Evolutionary conservation across 2,329 filamentous ascomycete genomes (phyloP), one percentile per base, ranked within the genome.

Genomic region (Aspergillus pseudonomiae): DNA sequence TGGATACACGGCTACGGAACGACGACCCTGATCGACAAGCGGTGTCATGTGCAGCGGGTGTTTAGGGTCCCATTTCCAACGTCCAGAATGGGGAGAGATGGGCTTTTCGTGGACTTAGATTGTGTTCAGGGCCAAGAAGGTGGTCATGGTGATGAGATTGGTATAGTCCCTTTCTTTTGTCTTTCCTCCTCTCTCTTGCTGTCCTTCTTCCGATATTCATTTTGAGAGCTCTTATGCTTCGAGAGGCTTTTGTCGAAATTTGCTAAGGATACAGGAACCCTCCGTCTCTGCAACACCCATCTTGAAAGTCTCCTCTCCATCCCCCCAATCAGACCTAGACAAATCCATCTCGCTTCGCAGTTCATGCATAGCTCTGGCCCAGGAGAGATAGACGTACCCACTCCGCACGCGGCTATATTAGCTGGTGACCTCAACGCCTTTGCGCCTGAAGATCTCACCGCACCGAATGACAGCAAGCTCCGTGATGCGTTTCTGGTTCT

Each of bases 361-460:
- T 79, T 81, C 62, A 78, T 88, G 69, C 79, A 79, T 46, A 69
- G 67, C 6, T 62, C 63, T 9, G 63, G 41, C 4, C 54, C 59
- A 12, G 61, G 45, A 21, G 43, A 57, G 14, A 52, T 2, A 3
- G 70, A 74, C 3, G 43, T 73, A 0, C 65, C 72, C 3, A 53
- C n/a, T 12, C 72, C 83, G 1, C 63, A 79, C 7, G 81, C 78
- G 1, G 81, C 79, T 1, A 61, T 87, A 1, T 68, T 84, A 3
- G 84, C 83, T 0, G 86, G 86, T 0, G 85, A 88, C 68, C 79
- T 87, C 50, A 88, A 88, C 65, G 85, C 86, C 26, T 86, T 88
- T 36, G 79, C 87, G 65, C 78, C 79, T 0, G 86, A 85, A 60
- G 86, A 88, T 69, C 69, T 71, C 10, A 78, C 75, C 0, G 70